Conservation (phyloP, 2,329 filamentous ascomycete species). For the Zymoseptoria brevis region DNA sequence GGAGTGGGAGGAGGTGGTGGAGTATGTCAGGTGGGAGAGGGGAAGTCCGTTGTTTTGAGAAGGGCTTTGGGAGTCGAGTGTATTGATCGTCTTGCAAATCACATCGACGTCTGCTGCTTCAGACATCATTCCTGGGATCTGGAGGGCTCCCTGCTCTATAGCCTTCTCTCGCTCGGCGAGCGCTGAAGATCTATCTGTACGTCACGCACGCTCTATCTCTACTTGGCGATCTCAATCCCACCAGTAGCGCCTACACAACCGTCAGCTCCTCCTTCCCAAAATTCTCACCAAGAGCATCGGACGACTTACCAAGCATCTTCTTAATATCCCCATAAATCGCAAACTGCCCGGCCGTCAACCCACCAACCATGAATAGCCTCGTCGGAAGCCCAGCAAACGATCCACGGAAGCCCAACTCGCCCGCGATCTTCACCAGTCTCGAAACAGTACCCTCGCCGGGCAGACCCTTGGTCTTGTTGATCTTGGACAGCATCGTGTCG, state of each 20-base stretch:
- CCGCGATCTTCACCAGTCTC: slow-evolving; percentile 74
- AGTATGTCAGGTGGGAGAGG: background rate
- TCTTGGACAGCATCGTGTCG: slow-evolving; percentile 85
- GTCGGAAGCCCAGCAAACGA: slow-evolving; percentile 72
- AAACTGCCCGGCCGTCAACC: slow-evolving; percentile 68
- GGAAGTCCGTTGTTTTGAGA: background rate
- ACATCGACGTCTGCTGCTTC: background rate
- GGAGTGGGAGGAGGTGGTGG: background rate
- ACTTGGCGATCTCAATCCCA: slow-evolving; percentile 1
- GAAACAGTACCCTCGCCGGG: slow-evolving; percentile 71
- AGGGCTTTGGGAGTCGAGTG: background rate
- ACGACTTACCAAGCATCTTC: slow-evolving; percentile 40
- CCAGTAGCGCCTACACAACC: background rate
- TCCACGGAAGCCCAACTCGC: slow-evolving; percentile 66
- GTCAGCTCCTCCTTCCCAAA: background rate
- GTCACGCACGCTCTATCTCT: background rate
- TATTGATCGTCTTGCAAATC: background rate
- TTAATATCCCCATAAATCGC: slow-evolving; percentile 75
- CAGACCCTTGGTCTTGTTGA: slow-evolving; percentile 81
- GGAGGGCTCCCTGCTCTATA: background rate
- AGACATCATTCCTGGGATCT: background rate
- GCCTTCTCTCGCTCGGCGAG: background rate
- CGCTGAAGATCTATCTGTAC: background rate
- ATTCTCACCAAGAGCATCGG: background rate
- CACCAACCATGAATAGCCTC: slow-evolving; percentile 63